A percentile compares a stretch with the other conserved stretches of the same genome.
phyloP scores from a whole-genome alignment of 768 basidiomycete species.

The Rhizopogon vesiculosus region DNA sequence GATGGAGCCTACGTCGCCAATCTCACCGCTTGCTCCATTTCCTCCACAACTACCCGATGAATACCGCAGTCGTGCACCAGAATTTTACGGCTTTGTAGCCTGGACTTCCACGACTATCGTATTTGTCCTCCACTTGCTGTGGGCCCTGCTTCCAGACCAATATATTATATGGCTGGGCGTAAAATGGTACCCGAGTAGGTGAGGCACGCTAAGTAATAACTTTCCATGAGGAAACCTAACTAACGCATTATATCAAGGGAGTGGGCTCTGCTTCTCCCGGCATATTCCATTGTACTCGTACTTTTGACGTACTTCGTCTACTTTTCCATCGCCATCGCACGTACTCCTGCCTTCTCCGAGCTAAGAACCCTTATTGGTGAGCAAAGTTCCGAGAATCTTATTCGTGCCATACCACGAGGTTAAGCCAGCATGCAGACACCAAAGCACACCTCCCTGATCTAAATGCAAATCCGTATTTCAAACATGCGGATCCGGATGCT shows the following conservation, averaged over 20 bases:
- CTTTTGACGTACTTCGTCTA: conserved; percentile 77
- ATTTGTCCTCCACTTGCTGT: conserved; percentile 68
- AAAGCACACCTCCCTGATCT: conserved; percentile 45
- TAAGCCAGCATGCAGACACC: conserved; percentile 41
- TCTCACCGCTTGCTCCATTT: conserved; percentile 38
- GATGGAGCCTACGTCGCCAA: conserved; percentile 37
- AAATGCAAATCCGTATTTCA: conserved; percentile 41
- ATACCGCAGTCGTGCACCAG: conserved; percentile 64
- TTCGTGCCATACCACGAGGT: conserved; percentile 2
- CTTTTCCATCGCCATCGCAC: conserved; percentile 66
- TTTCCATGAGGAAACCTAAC: background rate
- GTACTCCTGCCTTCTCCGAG: conserved; percentile 68
- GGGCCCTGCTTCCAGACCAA: conserved; percentile 76
- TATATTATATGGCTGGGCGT: conserved; percentile 64
- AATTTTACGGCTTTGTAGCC: conserved; percentile 89
- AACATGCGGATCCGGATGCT: conserved; percentile 38
- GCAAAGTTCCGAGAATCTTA: conserved; percentile 11
- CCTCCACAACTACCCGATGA: conserved; percentile 36
- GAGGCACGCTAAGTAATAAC: conserved; percentile 12
- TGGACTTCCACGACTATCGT: conserved; percentile 73
- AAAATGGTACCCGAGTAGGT: conserved; percentile 88
- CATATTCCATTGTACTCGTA: conserved; percentile 67
- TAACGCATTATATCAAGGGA: conserved; percentile 45
- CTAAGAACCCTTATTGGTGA: conserved; percentile 65
- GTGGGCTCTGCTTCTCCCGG: conserved; percentile 80